Conservation (phyloP, 2,329 filamentous ascomycete genomes). For the Coniochaeta sp. region DNA sequence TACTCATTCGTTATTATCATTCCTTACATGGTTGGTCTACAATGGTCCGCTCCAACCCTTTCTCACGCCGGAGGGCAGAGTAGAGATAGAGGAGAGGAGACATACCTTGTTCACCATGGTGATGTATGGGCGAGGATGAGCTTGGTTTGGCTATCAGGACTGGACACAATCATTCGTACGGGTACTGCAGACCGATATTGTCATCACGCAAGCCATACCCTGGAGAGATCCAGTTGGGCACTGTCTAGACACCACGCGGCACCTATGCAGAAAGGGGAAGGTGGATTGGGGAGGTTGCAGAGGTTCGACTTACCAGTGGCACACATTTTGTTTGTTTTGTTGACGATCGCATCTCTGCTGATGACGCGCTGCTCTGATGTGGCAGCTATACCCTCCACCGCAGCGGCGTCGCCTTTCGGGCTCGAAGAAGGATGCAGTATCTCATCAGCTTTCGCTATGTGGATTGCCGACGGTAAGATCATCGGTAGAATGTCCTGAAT, state of each 20-base stretch:
- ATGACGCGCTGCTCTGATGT: slow-evolving; percentile 20
- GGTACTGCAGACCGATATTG: background rate
- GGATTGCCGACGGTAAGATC: slow-evolving; percentile 50
- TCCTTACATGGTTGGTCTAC: too few species aligned
- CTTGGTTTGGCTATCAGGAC: slow-evolving; percentile 58
- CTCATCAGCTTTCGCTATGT: slow-evolving; percentile 41
- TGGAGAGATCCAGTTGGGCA: background rate
- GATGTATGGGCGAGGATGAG: slow-evolving; percentile 55
- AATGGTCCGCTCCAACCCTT: background rate
- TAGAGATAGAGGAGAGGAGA: slow-evolving; percentile 4
- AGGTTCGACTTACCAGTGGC: slow-evolving; percentile 45
- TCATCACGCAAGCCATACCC: background rate
- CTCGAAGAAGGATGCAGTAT: slow-evolving; percentile 31
- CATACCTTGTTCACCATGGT: slow-evolving; percentile 61
- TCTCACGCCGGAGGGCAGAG: background rate
- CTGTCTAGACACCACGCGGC: background rate
- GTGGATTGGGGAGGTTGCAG: background rate
- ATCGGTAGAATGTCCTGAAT: slow-evolving; percentile 52
- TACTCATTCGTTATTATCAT: background rate
- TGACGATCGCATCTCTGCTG: slow-evolving; percentile 49
- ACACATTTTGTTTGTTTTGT: slow-evolving; percentile 58
- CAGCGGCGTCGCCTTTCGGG: slow-evolving; percentile 18
- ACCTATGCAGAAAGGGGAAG: background rate
- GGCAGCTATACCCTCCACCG: slow-evolving; percentile 1
- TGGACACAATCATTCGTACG: slow-evolving; percentile 17